Percentiles rank a stretch among this genome's conserved stretches.
Evolutionary conservation across 208 protist genomes (phyloP).

Genomic region (Leishmania tarentolae): DNA sequence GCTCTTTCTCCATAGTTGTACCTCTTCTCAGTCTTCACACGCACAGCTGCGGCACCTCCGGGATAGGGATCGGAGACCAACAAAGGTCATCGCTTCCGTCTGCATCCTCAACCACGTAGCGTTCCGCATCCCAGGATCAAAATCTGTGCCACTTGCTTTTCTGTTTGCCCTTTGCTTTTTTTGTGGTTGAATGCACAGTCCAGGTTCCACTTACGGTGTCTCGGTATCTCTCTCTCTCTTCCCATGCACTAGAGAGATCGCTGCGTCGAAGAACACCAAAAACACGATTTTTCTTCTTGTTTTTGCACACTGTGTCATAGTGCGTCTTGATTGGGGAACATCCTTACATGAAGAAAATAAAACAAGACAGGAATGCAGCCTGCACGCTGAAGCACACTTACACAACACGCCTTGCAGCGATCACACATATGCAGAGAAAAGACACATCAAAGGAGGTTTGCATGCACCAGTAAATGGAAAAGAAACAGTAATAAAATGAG

Average conservation of each 20-base stretch:
- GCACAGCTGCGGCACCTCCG: neutral
- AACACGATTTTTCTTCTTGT: neutral
- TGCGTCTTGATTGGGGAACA: neutral
- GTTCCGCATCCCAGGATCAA: neutral
- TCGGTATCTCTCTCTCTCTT: neutral
- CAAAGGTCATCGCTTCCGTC: neutral
- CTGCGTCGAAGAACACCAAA: neutral
- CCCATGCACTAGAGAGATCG: neutral
- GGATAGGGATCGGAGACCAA: no score
- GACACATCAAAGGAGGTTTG: neutral
- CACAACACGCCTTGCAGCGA: neutral
- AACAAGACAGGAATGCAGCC: neutral
- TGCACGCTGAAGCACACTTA: neutral
- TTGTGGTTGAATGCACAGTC: neutral
- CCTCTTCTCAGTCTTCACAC: neutral
- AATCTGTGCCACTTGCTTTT: no score
- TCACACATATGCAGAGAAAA: neutral
- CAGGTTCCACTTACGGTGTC: neutral
- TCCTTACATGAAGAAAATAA: neutral
- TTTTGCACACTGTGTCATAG: neutral
- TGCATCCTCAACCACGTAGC: neutral
- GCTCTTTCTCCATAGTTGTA: neutral
- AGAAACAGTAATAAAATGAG: neutral
- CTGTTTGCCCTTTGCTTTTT: neutral
- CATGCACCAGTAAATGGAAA: neutral